Percentiles rank a stretch among this genome's conserved stretches.
Evolutionary conservation across 495 filamentous ascomycete species (phyloP).

Genomic region (Lasiosphaeria ovina): DNA sequence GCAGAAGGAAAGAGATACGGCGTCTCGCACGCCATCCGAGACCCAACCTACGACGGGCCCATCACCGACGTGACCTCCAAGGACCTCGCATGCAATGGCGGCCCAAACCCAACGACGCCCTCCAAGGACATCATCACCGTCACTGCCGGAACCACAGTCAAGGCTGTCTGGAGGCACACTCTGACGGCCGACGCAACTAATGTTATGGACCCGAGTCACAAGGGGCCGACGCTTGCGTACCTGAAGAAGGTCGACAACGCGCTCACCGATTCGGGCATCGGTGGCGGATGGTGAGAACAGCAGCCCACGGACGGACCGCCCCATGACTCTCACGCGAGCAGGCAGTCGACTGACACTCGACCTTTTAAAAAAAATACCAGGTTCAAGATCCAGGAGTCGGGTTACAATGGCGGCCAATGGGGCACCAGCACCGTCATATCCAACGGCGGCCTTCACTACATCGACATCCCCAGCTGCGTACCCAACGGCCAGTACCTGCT

Average conservation of each 20-base stretch:
- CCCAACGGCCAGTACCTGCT: constrained; percentile 41
- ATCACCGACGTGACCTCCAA: constrained; percentile 51
- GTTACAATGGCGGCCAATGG: constrained; percentile 36
- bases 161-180: constrained; percentile 51
- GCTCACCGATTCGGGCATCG: constrained; percentile 41
- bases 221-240: constrained; percentile 50
- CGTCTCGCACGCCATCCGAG: constrained; percentile 36
- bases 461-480: constrained; percentile 47
- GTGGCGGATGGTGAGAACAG: constrained; percentile 39
- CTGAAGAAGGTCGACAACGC: constrained; percentile 51
- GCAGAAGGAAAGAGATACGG: constrained; percentile 37
- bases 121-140: constrained; percentile 48
- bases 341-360: too few relatives aligned
- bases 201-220: constrained; percentile 51
- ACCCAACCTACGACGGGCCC: constrained; percentile 45
- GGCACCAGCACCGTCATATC: constrained; percentile 44
- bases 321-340: neutral
- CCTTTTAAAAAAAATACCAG: neutral
- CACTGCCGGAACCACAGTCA: constrained; percentile 46
- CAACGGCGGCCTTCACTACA: constrained; percentile 43
- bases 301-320: neutral
- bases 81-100: constrained; percentile 55
- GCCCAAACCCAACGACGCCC: constrained; percentile 50
- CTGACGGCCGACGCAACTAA: constrained; percentile 44
- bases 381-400: constrained; percentile 35